Base-by-base conservation (phyloP, 2,329 filamentous ascomycete species). In the Fusarium fujikuroi region DNA sequence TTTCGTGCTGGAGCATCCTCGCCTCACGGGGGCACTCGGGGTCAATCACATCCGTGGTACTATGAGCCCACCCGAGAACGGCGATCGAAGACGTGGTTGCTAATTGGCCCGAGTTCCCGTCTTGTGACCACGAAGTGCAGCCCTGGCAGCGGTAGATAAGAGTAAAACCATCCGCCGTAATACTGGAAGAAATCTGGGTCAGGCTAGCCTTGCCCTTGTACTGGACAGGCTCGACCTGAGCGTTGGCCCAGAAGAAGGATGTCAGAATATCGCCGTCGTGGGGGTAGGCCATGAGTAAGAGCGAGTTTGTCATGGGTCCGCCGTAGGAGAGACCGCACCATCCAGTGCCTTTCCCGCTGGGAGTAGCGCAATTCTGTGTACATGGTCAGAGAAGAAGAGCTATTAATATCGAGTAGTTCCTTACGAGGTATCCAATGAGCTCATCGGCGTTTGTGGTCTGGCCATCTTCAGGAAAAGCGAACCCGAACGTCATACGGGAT, bases 251-350 rank as follows among this genome's bases (percentile, higher is more conserved):
- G 9, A 42, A 34, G 23, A 65, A 65, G 14, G 60, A 16, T 0
- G 60, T 64, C 9, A 64, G 34, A 7, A 65, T 32, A 30, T 65
- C 47, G 21, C 59, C 63, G 10, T 65, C 63, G 28, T 65, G 47
- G 19, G 63, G 60, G 60, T 65, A 65, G 8, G 60, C 63, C 23
- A 65, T 56, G 32, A 65, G 47, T 2, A 65, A 25, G 23, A 65
- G 63, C 1, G 63, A 63, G 40, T 65, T 65, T 36, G 63, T 54
- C 63, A 65, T 65, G 19, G 60, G 23, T 37, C 63, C 63, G 10
- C 60, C 63, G 14, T 65, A 65, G 14, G 63, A 65, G 47, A 65
- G 63, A 42, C 63, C 63, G 7, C 63, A 65, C 63, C 63, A 64
- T 64, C 63, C 63, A 3, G 40, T 64, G 4, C 63, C 36, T 18